Evolutionary conservation across 108 stramenopile species (phyloP), one percentile per base, ranked within the genome.

Genomic region (Mayamaea pseudoterrestris): DNA sequence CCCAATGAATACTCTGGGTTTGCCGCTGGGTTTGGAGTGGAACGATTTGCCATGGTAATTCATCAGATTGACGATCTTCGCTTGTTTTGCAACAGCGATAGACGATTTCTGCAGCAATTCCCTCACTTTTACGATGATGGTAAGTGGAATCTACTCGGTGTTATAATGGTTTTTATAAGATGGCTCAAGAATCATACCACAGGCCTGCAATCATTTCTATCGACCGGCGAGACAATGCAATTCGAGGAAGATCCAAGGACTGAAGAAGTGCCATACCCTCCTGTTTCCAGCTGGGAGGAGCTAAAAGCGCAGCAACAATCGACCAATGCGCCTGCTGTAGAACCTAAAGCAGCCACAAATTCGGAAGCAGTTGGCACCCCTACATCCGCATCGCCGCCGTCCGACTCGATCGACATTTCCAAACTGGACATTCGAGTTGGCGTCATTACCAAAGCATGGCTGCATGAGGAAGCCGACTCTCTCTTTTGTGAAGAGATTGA

Each of bases 21-120:
- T 78, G 96, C 96, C 30, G 93, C 93, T 30, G 96, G 96, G 5
- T 68, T 97, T 36, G 96, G 96, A n/a, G 62, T 94, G 35, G 94
- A 95, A 66, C 73, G 95, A 18, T 69, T 95, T 53, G 93, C 93
- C 34, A 95, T 97, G 96, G 86, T 94, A n/a, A 64, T 94, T 52
- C 93, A 93, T 58, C 65, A 70, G 16, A 93, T 97, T 63, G 88
- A 83, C 9, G 96, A 97, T 61, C 91, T 97, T 48, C 90, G 96
- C 12, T 60, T 93, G 32, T 97, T 97, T 62, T 85, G 77, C 83
- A 76, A 88, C 17, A 65, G 86, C 9, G 96, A 97, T 60, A 36
- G 47, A 12, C 69, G 96, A 30, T 97, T 97, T 66, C 58, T 68
- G 28, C 49, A 71, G 36, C 96, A 97, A 58, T 97, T 97, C 60